These are phyloP conservation scores for Edaphochlamys debaryana DNA, from an alignment of 139 green algal genomes.

Conservation along the genomic window DNA sequence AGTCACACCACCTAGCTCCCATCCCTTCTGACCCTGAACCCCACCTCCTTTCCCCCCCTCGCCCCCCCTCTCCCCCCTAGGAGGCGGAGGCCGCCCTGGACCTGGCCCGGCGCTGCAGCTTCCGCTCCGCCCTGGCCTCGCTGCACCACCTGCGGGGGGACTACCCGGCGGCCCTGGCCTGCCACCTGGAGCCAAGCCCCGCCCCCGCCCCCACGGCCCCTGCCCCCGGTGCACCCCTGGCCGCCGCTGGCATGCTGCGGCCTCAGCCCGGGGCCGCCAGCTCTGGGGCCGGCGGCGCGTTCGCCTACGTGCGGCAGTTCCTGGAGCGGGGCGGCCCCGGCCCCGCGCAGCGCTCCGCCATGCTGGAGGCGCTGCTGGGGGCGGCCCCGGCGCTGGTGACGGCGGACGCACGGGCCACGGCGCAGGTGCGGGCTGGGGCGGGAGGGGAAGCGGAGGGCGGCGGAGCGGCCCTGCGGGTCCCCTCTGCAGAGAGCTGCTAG, in stretches of 20 bases:
- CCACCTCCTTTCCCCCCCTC: too few species aligned
- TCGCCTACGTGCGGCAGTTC: conserved; percentile 5
- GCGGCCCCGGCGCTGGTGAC: conserved; percentile 40
- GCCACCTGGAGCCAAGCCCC: conserved; percentile 12
- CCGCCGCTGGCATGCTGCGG: not conserved
- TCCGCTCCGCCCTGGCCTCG: conserved; percentile 33
- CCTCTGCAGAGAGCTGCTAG: too few species aligned
- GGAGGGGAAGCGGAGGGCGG: too few species aligned
- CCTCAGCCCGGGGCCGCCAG: not conserved
- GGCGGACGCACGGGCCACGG: conserved; percentile 39
- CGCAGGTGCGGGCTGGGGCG: conserved; percentile 15
- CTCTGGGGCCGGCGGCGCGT: not conserved
- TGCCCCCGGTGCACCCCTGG: not conserved
- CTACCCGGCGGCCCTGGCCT: conserved; percentile 38
- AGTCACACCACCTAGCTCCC: too few species aligned
- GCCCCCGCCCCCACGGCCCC: not conserved
- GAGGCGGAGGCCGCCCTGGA: conserved; percentile 38
- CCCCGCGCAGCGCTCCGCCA: conserved; percentile 5
- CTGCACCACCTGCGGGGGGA: conserved; percentile 57
- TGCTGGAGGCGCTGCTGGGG: conserved; percentile 31
- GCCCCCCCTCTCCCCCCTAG: too few species aligned
- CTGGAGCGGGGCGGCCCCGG: not conserved
- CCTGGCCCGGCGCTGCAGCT: conserved; percentile 6
- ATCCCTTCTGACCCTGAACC: too few species aligned
- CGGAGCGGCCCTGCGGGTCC: too few species aligned